Conservation (phyloP, 2,329 filamentous ascomycete genomes). For the Ophiocordyceps robertsii region DNA sequence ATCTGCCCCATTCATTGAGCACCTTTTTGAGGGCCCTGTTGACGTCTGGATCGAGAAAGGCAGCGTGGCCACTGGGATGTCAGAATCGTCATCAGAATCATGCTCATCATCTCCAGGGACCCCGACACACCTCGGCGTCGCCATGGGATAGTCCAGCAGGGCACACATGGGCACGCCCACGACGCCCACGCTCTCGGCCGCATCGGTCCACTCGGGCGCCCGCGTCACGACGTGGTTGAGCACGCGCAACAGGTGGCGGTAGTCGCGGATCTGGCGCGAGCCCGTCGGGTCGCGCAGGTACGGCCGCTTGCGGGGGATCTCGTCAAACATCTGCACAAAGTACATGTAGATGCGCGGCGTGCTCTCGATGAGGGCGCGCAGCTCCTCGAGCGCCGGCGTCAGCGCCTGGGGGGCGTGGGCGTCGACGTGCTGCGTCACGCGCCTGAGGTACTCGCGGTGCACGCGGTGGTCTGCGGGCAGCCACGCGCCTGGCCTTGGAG, state of each 20-base stretch:
- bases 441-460: constrained; percentile 49
- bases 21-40: constrained; percentile 40
- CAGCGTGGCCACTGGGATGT: constrained; percentile 30
- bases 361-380: constrained; percentile 51
- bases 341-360: constrained; percentile 54
- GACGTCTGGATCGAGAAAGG: constrained; percentile 41
- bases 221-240: constrained; percentile 45
- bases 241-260: constrained; percentile 50
- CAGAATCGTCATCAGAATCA: neutral
- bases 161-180: constrained; percentile 40
- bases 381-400: constrained; percentile 48
- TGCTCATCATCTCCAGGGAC: neutral
- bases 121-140: constrained; percentile 29
- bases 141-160: constrained; percentile 44
- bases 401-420: constrained; percentile 32
- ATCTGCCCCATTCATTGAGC: constrained; percentile 44
- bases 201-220: constrained; percentile 39
- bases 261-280: constrained; percentile 48
- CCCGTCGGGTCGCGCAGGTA: constrained; percentile 51
- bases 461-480: constrained; percentile 49
- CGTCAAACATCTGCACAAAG: constrained; percentile 53
- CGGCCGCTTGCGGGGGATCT: constrained; percentile 46
- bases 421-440: constrained; percentile 41
- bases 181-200: constrained; percentile 35
- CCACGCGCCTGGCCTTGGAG: constrained; percentile 40